Conservation (phyloP, 495 filamentous ascomycete genomes). For the Lasiosphaeria miniovina region DNA sequence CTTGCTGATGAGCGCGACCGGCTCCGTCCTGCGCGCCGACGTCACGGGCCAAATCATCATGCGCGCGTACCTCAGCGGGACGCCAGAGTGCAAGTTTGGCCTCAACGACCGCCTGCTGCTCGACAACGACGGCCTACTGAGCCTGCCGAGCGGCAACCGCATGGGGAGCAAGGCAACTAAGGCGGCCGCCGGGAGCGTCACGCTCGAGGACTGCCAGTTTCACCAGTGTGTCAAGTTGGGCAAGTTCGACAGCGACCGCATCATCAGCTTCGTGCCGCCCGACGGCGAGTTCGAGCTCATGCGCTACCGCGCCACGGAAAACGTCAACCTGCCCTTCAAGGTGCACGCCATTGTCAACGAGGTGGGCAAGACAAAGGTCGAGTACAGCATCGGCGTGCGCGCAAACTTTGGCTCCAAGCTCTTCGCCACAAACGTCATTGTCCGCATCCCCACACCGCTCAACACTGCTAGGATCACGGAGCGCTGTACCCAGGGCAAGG, state of each 20-base stretch:
- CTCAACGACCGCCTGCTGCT: slow-evolving; percentile 94
- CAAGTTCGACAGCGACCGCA: slow-evolving; percentile 95
- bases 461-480: slow-evolving; percentile 96
- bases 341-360: slow-evolving; percentile 98
- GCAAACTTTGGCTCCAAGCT: slow-evolving; percentile 95
- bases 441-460: slow-evolving; percentile 91
- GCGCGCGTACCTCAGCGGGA: slow-evolving; percentile 96
- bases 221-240: slow-evolving; percentile 98
- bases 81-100: slow-evolving; percentile 98
- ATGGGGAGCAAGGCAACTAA: slow-evolving; percentile 82
- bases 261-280: slow-evolving; percentile 95
- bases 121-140: slow-evolving; percentile 68
- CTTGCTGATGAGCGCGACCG: slow-evolving; percentile 94
- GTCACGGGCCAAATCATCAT: slow-evolving; percentile 98
- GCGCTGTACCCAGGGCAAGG: slow-evolving; percentile 89
- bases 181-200: slow-evolving; percentile 92
- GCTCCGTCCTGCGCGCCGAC: slow-evolving; percentile 92
- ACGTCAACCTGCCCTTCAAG: slow-evolving; percentile 98
- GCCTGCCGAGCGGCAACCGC: slow-evolving; percentile 64
- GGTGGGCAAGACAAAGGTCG: slow-evolving; percentile 93
- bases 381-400: slow-evolving; percentile 96
- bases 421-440: slow-evolving; percentile 96
- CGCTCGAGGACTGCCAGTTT: slow-evolving; percentile 97
- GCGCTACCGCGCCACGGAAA: slow-evolving; percentile 99
- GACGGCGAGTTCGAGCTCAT: slow-evolving; percentile 99